Evolutionary conservation across 2,329 filamentous ascomycete species (phyloP), one percentile per base, ranked within the genome.

Genomic region (Cytospora schulzeri): DNA sequence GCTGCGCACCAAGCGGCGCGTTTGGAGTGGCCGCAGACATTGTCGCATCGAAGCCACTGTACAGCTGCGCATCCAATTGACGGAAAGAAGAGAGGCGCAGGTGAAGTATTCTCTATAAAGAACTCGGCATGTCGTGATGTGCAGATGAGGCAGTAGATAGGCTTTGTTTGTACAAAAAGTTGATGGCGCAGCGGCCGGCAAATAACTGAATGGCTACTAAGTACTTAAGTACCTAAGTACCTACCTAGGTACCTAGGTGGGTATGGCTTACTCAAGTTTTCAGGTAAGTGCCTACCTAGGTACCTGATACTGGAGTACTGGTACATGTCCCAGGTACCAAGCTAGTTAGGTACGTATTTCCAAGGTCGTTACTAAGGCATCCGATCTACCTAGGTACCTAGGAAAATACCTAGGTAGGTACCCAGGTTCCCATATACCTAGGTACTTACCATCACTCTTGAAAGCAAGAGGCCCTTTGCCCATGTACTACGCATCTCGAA

Each of bases 21-120:
- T 69, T 66, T 65, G 69, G 65, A 70, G 69, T 68, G 70, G 69
- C 68, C 70, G 70, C 66, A 74, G 69, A 70, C 74, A 76, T 76
- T 71, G 71, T 71, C 71, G 74, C 75, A 76, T 76, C 63, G 71
- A 69, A 81, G 72, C 0, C 54, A 57, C 57, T 33, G 48, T 45
- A 52, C 57, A 67, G 64, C 67, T 56, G 66, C 69, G 70, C 71
- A 73, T 73, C 63, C 70, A 72, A 71, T 72, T 67, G 73, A 41
- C 28, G 38, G 14, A n/a, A n/a, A 48, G 24, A 33, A 22, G 24
- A 31, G 60, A 51, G 31, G 58, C 62, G 60, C 61, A 55, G 50
- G 61, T 57, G 45, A 52, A 35, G 29, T 53, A 28, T 29, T 19
- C 33, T 28, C 35, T 22, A 29, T 12, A 22, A 19, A 28, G 22